Evolutionary conservation across 352 stramenopile species (phyloP), one percentile per base, ranked within the genome.

Genomic region (Pythium insidiosum): DNA sequence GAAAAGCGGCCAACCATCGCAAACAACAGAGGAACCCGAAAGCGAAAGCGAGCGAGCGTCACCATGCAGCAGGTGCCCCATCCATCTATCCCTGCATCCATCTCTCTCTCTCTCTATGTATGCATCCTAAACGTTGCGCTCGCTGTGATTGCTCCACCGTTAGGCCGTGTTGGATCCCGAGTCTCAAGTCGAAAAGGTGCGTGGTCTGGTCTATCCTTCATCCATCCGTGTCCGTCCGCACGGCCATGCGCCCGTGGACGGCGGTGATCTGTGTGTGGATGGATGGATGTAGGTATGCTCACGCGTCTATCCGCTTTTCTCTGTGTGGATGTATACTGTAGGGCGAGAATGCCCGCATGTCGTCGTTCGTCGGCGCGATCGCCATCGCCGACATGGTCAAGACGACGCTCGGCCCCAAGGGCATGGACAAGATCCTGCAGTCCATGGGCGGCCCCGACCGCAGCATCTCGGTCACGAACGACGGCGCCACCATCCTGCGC

Each of bases 361-460:
- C 90, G 34, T 99, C 95, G 24, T 99, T 99, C 62, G 92, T 99
- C 24, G 96, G 97, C 47, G 97, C 97, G 33, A 99, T 99, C 63
- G 95, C 97, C 41, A 99, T 99, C 68, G 93, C 95, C 23, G 97
- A 99, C 71, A 89, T 99, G 56, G 96, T 99, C 22, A 99, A 99
- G 73, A 99, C 97, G 16, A 99, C 97, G 25, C 73, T 99, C 10
- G 97, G 97, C 13, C 97, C 97, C n/a, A 99, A 99, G 67, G 97
- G 97, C 22, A 99, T 99, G 95, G 96, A 99, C 75, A 99, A 99
- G 68, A 99, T 99, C 60, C 71, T 99, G 42, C 96, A 99, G 75
- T 94, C 78, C 10, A 84, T 86, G 68, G 79, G 75, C 40, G 76
- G 80, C 20, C 72, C 68, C 10, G 80, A 91, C 66, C 88, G 89